phyloP scores from a whole-genome alignment of 2,329 filamentous ascomycete genomes.

The Exophiala xenobiotica region DNA sequence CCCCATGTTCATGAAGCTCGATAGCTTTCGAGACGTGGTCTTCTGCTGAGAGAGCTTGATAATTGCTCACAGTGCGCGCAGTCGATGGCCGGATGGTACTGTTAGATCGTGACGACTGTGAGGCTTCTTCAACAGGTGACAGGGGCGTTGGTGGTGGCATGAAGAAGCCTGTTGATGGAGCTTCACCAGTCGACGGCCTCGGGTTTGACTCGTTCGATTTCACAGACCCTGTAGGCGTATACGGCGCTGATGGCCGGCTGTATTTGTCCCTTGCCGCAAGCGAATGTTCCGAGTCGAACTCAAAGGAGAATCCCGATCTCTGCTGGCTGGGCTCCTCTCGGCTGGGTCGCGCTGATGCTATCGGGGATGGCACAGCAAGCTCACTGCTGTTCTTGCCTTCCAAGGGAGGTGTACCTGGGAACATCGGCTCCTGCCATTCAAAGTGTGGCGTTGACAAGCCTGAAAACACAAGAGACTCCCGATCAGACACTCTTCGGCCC shows the following conservation, averaged over 20 bases:
- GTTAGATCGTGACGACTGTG: conserved; percentile 62
- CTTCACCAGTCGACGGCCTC: conserved; percentile 16
- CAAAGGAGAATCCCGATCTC: conserved; percentile 25
- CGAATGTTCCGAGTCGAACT: conserved; percentile 19
- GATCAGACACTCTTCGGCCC: conserved; percentile 69
- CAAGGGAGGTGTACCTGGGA: conserved; percentile 40
- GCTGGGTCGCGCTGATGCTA: conserved; percentile 21
- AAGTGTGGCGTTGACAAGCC: conserved; percentile 58
- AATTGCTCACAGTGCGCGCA: conserved; percentile 31
- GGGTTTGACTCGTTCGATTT: conserved; percentile 15
- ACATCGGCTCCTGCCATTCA: conserved; percentile 62
- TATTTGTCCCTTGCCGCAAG: conserved; percentile 6
- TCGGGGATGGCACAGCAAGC: conserved; percentile 16
- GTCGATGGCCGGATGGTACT: conserved; percentile 56
- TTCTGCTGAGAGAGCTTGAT: conserved; percentile 55
- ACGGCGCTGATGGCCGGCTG: conserved; percentile 14
- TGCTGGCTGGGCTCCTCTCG: conserved; percentile 18
- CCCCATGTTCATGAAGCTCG: conserved; percentile 81
- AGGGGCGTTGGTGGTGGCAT: conserved; percentile 19
- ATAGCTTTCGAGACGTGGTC: conserved; percentile 91
- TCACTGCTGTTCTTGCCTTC: conserved; percentile 21
- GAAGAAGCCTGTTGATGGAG: conserved; percentile 5
- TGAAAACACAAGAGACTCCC: conserved; percentile 61
- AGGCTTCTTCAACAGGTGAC: conserved; percentile 44
- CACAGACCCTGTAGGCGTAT: conserved; percentile 19